A percentile compares a stretch with the other conserved stretches of the same genome.
These are phyloP conservation scores for Penicillium malachiteum DNA, from an alignment of 495 filamentous ascomycete genomes.

Conservation along the genomic window DNA sequence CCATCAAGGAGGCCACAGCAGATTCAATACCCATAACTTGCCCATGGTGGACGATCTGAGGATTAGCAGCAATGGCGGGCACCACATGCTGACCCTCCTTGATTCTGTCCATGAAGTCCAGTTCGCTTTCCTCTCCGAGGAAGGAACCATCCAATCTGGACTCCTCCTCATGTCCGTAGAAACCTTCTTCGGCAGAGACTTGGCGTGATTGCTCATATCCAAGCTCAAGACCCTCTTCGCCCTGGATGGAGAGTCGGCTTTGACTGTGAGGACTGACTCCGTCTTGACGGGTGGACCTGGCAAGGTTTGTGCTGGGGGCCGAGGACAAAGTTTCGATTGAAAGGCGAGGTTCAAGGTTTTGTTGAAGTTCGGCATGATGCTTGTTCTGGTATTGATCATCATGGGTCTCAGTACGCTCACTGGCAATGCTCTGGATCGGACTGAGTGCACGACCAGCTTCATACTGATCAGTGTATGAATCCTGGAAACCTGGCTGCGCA, in stretches of 20 bases:
- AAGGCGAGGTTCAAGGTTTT: conserved; percentile 38
- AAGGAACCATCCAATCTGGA: conserved; percentile 6
- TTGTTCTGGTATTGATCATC: conserved; percentile 7
- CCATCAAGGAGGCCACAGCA: conserved; percentile 80
- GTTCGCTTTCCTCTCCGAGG: conserved; percentile 64
- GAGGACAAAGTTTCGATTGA: conserved; percentile 54
- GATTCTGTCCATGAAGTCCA: conserved; percentile 56
- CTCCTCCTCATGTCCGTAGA: conserved; percentile 33
- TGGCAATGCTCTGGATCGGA: conserved; percentile 86
- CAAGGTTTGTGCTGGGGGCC: conserved; percentile 54
- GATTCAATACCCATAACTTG: conserved; percentile 78
- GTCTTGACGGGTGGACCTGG: conserved; percentile 52
- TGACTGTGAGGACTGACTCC: conserved; percentile 51
- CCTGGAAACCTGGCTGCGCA: conserved; percentile 34
- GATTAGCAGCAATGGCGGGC: conserved; percentile 65
- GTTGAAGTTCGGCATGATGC: conserved; percentile 19
- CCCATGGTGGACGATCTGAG: conserved; percentile 71
- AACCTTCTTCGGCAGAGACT: conserved; percentile 27
- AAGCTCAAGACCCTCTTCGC: conserved; percentile 33
- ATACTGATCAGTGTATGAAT: conserved; percentile 43
- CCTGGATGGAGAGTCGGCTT: conserved; percentile 41
- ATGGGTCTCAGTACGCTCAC: conserved; percentile 54
- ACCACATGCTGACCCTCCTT: conserved; percentile 64
- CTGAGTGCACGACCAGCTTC: conserved; percentile 68
- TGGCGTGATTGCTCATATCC: conserved; percentile 40